Percentiles rank a stretch among this genome's conserved stretches.
phyloP scores from a whole-genome alignment of 345 rosid species.

The Populus euphratica region DNA sequence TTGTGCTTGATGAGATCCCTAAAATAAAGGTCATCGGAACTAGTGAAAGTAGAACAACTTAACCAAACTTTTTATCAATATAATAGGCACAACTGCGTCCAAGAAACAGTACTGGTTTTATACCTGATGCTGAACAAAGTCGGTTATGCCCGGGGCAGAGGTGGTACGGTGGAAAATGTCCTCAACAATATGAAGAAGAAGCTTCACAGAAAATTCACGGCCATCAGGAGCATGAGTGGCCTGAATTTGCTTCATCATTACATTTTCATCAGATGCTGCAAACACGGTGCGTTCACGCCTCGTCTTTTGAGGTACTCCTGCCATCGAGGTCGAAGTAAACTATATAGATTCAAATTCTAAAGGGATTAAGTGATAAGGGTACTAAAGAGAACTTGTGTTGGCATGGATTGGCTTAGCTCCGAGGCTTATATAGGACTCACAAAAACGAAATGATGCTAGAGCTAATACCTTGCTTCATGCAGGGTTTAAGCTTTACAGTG shows the following conservation, averaged over 20 bases:
- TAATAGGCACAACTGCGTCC: not conserved
- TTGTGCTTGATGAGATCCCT: conserved; percentile 27
- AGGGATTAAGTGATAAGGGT: not conserved
- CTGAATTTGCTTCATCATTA: conserved; percentile 50
- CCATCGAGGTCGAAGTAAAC: conserved; percentile 2
- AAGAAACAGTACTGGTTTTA: not conserved
- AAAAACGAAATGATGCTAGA: conserved; percentile 10
- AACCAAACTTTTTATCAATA: not conserved
- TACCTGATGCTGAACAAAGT: conserved; percentile 21
- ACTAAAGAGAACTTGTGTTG: not conserved
- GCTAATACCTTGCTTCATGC: conserved; percentile 46
- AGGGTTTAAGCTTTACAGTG: conserved; percentile 25
- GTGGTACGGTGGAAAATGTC: conserved; percentile 45
- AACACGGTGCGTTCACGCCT: conserved; percentile 22
- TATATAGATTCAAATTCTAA: not conserved
- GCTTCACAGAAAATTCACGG: conserved; percentile 37
- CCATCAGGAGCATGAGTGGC: conserved; percentile 61
- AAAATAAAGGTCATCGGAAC: not conserved
- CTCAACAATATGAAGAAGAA: conserved; percentile 44
- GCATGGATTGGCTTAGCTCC: conserved; percentile 10
- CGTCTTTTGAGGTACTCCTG: conserved; percentile 6
- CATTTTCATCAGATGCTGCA: conserved; percentile 50
- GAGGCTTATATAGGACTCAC: conserved; percentile 18
- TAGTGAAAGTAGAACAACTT: not conserved
- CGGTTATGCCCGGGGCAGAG: conserved; percentile 13